A percentile compares a stretch with the other conserved stretches of the same genome.
These are phyloP conservation scores for Microbotryum silenes-acaulis DNA, from an alignment of 1,284 basidiomycete species.

Conservation along the genomic window DNA sequence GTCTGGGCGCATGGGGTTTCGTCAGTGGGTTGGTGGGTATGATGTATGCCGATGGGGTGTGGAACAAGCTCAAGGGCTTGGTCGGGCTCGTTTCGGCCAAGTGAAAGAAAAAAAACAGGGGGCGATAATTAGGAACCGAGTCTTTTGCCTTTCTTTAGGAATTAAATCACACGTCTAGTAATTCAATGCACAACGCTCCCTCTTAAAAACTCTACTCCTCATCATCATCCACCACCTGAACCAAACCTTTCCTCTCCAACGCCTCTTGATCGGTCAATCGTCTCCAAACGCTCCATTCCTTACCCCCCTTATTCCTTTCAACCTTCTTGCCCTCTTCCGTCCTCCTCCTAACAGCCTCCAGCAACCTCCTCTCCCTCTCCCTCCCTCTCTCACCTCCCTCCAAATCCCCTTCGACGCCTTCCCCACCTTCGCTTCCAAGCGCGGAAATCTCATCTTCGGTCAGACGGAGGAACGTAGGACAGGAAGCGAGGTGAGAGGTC, in stretches of 20 bases:
- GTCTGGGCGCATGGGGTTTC: conserved; percentile 16
- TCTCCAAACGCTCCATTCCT: conserved; percentile 32
- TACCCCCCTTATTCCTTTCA: conserved; percentile 77
- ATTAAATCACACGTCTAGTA: too few species aligned
- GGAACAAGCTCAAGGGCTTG: not conserved
- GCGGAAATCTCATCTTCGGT: conserved; percentile 62
- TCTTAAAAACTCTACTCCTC: too few species aligned
- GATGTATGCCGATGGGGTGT: conserved; percentile 10
- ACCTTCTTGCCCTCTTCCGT: conserved; percentile 98
- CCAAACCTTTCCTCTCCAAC: too few species aligned
- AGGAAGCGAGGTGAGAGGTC: conserved; percentile 72
- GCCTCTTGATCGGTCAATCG: conserved; percentile 25
- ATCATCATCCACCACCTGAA: not conserved
- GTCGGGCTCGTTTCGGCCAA: not conserved
- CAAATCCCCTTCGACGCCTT: conserved; percentile 16
- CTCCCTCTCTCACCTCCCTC: conserved; percentile 19
- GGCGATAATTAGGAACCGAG: too few species aligned
- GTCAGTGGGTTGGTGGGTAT: conserved; percentile 20
- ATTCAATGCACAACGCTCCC: too few species aligned
- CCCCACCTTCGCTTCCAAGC: conserved; percentile 23
- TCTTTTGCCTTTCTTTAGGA: too few species aligned
- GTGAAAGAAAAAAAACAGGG: not conserved
- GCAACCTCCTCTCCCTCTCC: conserved; percentile 57
- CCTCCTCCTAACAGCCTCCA: conserved; percentile 71
- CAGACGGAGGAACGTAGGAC: conserved; percentile 78